These are phyloP conservation scores for Oenanthe javanica DNA, from an alignment of 140 eudicot species.

Conservation along the genomic window DNA sequence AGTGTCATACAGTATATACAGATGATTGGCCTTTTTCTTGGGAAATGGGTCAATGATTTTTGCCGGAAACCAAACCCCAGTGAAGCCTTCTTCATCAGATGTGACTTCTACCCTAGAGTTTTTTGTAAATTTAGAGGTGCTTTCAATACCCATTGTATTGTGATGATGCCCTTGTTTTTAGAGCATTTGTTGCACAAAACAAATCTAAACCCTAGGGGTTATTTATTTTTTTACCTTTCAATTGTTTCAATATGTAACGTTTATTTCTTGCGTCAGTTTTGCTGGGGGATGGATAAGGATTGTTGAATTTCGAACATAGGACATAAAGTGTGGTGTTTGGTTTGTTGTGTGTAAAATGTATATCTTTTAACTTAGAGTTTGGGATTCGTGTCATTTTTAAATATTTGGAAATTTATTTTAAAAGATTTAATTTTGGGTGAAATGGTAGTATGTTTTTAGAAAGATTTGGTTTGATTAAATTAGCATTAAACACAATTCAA, in stretches of 20 bases:
- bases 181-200: background rate
- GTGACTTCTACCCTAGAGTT: constrained; percentile 56
- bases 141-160: background rate
- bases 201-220: background rate
- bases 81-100: constrained; percentile 50
- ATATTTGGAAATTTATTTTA: background rate
- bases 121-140: constrained; percentile 4
- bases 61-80: constrained; percentile 49
- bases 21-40: background rate
- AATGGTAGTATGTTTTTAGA: background rate
- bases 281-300: background rate
- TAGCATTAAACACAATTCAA: too few relatives aligned
- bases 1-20: constrained; percentile 43
- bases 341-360: background rate
- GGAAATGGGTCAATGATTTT: constrained; percentile 36
- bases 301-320: background rate
- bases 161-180: background rate
- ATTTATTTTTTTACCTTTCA: background rate
- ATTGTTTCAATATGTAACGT: background rate
- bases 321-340: background rate
- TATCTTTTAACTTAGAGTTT: background rate
- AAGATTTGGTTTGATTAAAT: background rate
- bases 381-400: background rate
- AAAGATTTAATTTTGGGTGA: background rate
- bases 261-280: background rate